Percentiles rank a stretch among this genome's conserved stretches.
These are phyloP conservation scores for Alternaria hordeiaustralica DNA, from an alignment of 2,329 filamentous ascomycete genomes.

Conservation along the genomic window DNA sequence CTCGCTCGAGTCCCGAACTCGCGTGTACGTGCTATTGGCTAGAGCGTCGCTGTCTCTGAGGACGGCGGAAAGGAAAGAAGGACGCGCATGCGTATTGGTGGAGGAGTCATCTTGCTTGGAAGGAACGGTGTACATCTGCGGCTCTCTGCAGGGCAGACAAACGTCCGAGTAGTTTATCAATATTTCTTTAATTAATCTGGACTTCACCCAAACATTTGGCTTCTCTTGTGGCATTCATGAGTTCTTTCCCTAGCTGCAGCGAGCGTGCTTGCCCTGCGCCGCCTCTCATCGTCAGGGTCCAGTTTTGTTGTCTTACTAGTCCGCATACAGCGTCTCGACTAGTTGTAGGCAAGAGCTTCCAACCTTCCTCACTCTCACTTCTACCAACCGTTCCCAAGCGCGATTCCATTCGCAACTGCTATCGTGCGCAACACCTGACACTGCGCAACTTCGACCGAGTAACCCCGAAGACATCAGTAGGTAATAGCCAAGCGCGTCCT, in stretches of 20 bases:
- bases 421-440: too few species aligned
- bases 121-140: constrained; percentile 25
- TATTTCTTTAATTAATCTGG: constrained; percentile 2
- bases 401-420: too few species aligned
- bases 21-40: constrained; percentile 26
- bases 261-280: neutral
- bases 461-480: too few species aligned
- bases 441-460: too few species aligned
- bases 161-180: constrained; percentile 9
- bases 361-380: too few species aligned
- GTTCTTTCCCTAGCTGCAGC: neutral
- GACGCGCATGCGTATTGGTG: constrained; percentile 37
- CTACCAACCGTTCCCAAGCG: too few species aligned
- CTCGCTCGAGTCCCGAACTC: constrained; percentile 36
- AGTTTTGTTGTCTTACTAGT: too few species aligned
- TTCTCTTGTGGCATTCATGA: neutral
- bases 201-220: too few species aligned
- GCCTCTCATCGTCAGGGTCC: neutral
- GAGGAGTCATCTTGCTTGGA: constrained; percentile 37
- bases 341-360: too few species aligned
- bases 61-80: constrained; percentile 6
- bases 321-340: too few species aligned
- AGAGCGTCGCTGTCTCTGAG: constrained; percentile 48
- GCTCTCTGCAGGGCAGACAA: constrained; percentile 30
- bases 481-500: too few species aligned